Evolutionary conservation across 345 rosid genomes (phyloP).

Genomic region (Gynandropsis gynandra): DNA sequence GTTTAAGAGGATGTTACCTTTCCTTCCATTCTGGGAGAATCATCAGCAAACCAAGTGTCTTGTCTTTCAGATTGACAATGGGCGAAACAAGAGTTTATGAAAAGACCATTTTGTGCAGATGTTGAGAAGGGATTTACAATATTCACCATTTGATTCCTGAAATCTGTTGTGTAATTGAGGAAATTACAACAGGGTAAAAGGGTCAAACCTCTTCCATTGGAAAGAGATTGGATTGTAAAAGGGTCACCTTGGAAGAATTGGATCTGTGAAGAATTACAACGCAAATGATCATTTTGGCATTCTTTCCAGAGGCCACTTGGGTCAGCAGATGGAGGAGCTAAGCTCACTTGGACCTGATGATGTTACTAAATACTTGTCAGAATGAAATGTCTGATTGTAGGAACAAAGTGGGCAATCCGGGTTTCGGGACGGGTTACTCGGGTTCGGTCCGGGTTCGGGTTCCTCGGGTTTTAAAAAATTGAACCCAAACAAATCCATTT

Average conservation of each 20-base stretch:
- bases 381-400: no score
- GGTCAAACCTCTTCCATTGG: no score
- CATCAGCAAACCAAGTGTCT: conserved; percentile 75
- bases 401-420: background rate
- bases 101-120: conserved; percentile 60
- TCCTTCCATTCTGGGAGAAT: conserved; percentile 54
- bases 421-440: no score
- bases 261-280: conserved; percentile 58
- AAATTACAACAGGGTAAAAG: no score
- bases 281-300: conserved; percentile 51
- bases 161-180: no score
- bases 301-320: conserved; percentile 61
- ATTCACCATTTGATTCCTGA: conserved; percentile 69
- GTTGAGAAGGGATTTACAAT: conserved; percentile 41
- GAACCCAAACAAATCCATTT: no score
- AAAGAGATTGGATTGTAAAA: no score
- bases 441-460: no score
- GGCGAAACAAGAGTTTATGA: conserved; percentile 87
- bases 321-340: conserved; percentile 68
- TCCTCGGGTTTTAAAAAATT: no score
- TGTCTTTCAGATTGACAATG: conserved; percentile 92
- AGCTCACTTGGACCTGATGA: conserved; percentile 63
- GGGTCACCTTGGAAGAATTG: conserved; percentile 58
- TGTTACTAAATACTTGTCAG: no score
- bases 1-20: conserved; percentile 37